Evolutionary conservation across 2,329 filamentous ascomycete genomes (phyloP).

Genomic region (Aspergillus phoenicis): DNA sequence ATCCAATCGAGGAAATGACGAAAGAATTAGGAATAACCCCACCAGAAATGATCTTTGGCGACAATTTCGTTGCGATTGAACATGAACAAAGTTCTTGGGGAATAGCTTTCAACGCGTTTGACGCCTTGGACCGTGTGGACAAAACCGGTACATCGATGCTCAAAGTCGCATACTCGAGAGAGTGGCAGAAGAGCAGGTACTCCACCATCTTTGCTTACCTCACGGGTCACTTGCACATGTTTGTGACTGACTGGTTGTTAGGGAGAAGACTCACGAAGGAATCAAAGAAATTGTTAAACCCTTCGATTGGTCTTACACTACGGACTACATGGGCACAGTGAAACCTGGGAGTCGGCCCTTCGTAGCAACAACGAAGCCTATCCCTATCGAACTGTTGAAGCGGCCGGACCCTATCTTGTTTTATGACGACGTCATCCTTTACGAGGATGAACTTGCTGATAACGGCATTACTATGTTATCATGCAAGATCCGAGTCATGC

Average conservation of each 20-base stretch:
- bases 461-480: slow-evolving; percentile 91
- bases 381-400: slow-evolving; percentile 84
- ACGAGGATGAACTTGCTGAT: slow-evolving; percentile 96
- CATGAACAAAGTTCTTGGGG: slow-evolving; percentile 77
- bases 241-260: slow-evolving; percentile 49
- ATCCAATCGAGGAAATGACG: slow-evolving; percentile 84
- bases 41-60: slow-evolving; percentile 99
- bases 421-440: slow-evolving; percentile 94
- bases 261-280: slow-evolving; percentile 76
- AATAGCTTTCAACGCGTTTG: slow-evolving; percentile 79
- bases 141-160: slow-evolving; percentile 92
- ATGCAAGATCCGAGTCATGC: slow-evolving; percentile 92
- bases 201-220: slow-evolving; percentile 21
- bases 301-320: slow-evolving; percentile 98
- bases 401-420: slow-evolving; percentile 92
- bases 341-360: slow-evolving; percentile 44
- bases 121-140: slow-evolving; percentile 87
- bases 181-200: slow-evolving; percentile 74
- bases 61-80: slow-evolving; percentile 78
- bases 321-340: slow-evolving; percentile 77
- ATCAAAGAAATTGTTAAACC: slow-evolving; percentile 94
- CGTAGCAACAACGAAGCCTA: slow-evolving; percentile 54
- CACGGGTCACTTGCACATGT: not conserved
- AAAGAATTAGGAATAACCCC: slow-evolving; percentile 78
- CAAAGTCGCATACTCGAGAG: slow-evolving; percentile 86